Evolutionary conservation across 2,329 filamentous ascomycete genomes (phyloP), one percentile per base, ranked within the genome.

Genomic region (Alternaria conjuncta): DNA sequence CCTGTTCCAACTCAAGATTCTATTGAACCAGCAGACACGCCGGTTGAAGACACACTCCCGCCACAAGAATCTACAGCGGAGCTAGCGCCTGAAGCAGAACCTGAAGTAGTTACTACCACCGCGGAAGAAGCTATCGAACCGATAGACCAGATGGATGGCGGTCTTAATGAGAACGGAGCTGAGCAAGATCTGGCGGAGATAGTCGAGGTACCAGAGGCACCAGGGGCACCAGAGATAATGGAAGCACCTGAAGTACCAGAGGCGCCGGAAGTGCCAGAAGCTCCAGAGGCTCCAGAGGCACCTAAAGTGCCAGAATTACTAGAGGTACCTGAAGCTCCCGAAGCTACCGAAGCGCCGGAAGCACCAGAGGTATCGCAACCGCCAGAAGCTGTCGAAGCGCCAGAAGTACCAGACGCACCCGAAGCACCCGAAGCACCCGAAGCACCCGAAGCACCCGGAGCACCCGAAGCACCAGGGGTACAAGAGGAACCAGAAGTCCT

Each of bases 131-230:
- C 26, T 45, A 41, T 50, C 25, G 46, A 41, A 13, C 30, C 23
- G n/a, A 55, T 58, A 53, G 45, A 44, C 30, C 50, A 55, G 28
- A 57, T 57, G 20, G 44, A 62, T 26, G 44, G 5, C 20, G 10
- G 21, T n/a, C 26, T n/a, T 9, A 49, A 25, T 20, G 47, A 41
- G 58, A 56, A 58, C 10, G 55, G 25, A 25, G 43, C 50, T 28
- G 32, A 60, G 25, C 21, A 55, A 32, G 61, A 61, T 61, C 41
- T 9, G 15, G 28, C 18, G 18, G 54, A 59, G 23, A 41, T 43
- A 36, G 26, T 21, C 21, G 46, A 18, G 32, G 32, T 10, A 18
- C 32, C 32, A 41, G 32, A 41, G 32, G 32, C 32, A n/a, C 32
- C 32, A n/a, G 13, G 1, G 32, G 32, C 32, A 36, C 32, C 32